Percentiles rank a stretch among this genome's conserved stretches.
Conservation (phyloP, 208 protist genomes). For the Acanthamoeba triangularis region DNA sequence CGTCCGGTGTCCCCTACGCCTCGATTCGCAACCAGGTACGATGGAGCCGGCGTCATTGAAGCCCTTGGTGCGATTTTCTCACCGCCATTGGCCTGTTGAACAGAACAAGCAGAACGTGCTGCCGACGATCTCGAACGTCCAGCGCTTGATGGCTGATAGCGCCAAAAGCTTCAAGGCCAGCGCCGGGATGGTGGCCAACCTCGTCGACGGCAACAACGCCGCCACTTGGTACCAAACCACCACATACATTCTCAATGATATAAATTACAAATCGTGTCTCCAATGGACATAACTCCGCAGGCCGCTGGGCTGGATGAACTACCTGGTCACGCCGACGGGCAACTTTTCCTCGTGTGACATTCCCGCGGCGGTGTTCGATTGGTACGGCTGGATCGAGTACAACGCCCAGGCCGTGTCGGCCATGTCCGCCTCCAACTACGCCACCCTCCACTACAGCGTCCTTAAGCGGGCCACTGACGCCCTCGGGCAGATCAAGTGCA, state of each 20-base stretch:
- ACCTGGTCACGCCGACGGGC: background rate
- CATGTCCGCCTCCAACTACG: background rate
- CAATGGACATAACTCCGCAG: background rate
- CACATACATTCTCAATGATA: too few species aligned
- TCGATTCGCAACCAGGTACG: slow-evolving; percentile 6
- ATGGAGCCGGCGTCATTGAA: background rate
- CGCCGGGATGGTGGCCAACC: background rate
- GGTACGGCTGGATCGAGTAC: slow-evolving; percentile 14
- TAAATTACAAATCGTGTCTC: too few species aligned
- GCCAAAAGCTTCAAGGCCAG: background rate
- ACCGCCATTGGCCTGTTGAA: background rate
- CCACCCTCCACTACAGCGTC: background rate
- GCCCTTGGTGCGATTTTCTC: background rate
- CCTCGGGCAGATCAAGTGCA: background rate
- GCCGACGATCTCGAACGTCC: background rate
- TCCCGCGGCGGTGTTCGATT: background rate
- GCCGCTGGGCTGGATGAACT: slow-evolving; percentile 29
- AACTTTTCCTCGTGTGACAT: background rate
- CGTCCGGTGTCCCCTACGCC: background rate
- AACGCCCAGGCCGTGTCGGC: background rate
- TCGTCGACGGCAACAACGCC: background rate
- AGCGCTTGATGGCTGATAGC: background rate
- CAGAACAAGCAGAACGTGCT: slow-evolving; percentile 5
- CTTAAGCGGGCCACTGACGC: slow-evolving; percentile 30
- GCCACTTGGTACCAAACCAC: slow-evolving; percentile 16